phyloP scores from a whole-genome alignment of 2,329 filamentous ascomycete genomes.

The Trichoderma sp. region DNA sequence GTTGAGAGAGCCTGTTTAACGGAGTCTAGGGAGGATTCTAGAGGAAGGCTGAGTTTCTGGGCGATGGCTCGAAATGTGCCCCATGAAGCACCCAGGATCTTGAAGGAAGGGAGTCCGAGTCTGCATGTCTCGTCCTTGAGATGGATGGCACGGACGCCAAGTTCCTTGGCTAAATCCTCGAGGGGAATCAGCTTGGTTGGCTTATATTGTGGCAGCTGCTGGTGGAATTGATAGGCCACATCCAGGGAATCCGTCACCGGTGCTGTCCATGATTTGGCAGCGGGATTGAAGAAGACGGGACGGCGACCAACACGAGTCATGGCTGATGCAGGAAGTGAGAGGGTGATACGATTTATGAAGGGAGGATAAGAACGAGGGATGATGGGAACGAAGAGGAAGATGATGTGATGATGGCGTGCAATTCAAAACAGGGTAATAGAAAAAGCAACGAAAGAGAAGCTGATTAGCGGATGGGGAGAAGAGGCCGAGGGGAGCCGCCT shows the following conservation, averaged over 20 bases:
- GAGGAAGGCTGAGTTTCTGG: conserved; percentile 45
- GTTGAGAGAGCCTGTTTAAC: conserved; percentile 40
- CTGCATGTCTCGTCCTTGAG: conserved; percentile 72
- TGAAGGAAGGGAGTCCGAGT: conserved; percentile 72
- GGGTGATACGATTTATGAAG: not conserved
- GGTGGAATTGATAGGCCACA: conserved; percentile 26
- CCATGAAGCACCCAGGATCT: conserved; percentile 80
- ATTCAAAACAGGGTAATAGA: not conserved
- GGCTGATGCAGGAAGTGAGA: conserved; percentile 15
- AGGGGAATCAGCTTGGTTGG: conserved; percentile 56
- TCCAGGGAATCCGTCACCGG: not conserved
- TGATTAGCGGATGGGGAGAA: not conserved
- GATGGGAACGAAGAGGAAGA: not conserved
- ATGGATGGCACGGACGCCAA: conserved; percentile 60
- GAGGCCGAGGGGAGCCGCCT: not conserved
- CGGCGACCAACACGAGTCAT: conserved; percentile 23
- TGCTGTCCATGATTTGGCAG: conserved; percentile 25
- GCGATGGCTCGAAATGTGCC: conserved; percentile 62
- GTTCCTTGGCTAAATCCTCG: conserved; percentile 53
- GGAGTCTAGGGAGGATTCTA: conserved; percentile 46
- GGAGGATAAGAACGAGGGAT: not conserved
- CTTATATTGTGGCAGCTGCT: conserved; percentile 41
- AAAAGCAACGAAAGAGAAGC: not conserved
- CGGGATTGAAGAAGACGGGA: conserved; percentile 26
- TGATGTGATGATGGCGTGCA: not conserved